Base-by-base conservation (phyloP, 2,329 filamentous ascomycete species). In the Metarhizium album region DNA sequence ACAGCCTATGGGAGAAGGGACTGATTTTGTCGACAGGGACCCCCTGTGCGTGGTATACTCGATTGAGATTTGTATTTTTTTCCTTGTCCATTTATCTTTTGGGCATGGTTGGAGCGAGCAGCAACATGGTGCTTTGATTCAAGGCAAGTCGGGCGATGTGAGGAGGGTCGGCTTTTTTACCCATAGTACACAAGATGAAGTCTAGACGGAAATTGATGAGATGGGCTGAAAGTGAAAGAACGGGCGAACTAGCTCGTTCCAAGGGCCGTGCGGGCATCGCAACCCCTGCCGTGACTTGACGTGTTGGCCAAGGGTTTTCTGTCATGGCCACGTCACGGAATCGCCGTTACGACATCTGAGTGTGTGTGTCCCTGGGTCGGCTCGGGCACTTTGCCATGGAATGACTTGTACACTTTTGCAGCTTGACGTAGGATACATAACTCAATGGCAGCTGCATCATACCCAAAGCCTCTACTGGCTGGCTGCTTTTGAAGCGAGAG, bases 181-280 rank as follows among this genome's bases (percentile, higher is more conserved):
- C 37, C 40, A 24, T 24, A 43, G 40, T 43, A 43, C 9, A 43
- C 11, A 43, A 43, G 20, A 43, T 24, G 2, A 42, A 23, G 40
- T 24, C 20, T 40, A 43, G 47, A 43, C 43, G 48, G n/a, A 52
- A 52, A 49, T 52, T 46, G 51, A 49, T 46, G 47, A 49, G 4
- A 35, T 38, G 24, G 31, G 29, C 29, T 47, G 45, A 33, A 23
- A 6, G 29, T n/a, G n/a, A n/a, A n/a, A n/a, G n/a, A n/a, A n/a
- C n/a, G 35, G 29, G 7, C 11, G 27, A 29, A 29, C 27, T 29
- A 9, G 27, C 38, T 20, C 11, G 45, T 8, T 22, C 20, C 45
- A 23, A 37, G 31, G 11, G 20, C 5, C 23, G 45, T 46, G 45
- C 9, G n/a, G 42, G 42, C n/a, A n/a, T n/a, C n/a, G n/a, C 11